Percentiles rank a stretch among this genome's conserved stretches.
Conservation (phyloP, 83 land plant genomes). For the Diphasiastrum complanatum region DNA sequence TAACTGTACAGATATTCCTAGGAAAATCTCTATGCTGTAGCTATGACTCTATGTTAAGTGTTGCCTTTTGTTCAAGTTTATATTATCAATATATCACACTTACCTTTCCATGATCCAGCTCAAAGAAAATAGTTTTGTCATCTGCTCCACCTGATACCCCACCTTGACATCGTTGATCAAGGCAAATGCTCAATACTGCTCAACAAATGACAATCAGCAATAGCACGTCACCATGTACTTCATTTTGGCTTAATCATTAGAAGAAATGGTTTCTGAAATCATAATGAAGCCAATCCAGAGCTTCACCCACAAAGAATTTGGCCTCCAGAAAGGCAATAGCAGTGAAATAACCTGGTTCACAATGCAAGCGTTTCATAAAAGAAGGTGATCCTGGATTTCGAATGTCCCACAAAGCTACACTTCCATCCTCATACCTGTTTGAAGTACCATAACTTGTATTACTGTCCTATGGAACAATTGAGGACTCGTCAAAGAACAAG, state of each 20-base stretch:
- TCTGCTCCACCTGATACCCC: slow-evolving; percentile 16
- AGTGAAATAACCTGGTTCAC: slow-evolving; percentile 4
- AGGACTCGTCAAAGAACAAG: no score
- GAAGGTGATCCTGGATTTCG: not conserved
- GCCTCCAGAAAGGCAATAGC: not conserved
- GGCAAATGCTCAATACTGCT: slow-evolving; percentile 6
- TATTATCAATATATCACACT: not conserved
- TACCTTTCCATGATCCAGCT: slow-evolving; percentile 8
- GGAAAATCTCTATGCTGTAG: not conserved
- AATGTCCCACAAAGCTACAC: slow-evolving; percentile 7
- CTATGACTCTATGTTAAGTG: no score
- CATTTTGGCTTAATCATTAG: no score
- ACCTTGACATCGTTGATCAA: slow-evolving; percentile 4
- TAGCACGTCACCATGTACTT: no score
- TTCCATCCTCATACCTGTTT: slow-evolving; percentile 18
- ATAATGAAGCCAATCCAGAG: no score
- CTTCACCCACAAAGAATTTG: no score
- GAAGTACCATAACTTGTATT: not conserved
- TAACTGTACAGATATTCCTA: no score
- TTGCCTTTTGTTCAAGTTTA: not conserved
- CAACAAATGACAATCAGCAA: no score
- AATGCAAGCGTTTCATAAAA: not conserved
- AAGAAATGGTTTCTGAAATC: no score
- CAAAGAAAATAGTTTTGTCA: not conserved
- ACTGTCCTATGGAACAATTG: no score